Evolutionary conservation across 805 yeast species (phyloP), one percentile per base, ranked within the genome.

Genomic region (Ogataea ganodermae): DNA sequence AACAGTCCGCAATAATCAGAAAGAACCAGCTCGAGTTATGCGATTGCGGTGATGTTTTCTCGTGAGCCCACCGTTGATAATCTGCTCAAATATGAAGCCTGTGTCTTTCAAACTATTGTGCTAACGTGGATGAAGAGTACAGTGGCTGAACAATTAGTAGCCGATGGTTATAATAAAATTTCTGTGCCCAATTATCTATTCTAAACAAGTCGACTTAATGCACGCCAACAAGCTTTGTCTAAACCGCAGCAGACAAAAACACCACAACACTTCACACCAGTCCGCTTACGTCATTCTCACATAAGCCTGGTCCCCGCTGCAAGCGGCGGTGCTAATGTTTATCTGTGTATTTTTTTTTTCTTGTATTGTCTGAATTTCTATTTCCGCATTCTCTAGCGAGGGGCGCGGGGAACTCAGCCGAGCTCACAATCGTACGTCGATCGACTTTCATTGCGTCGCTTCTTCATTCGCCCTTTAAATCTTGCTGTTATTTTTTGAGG

Each of bases 201-300:
- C 33, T n/a, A 16, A 30, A 30, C 33, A 6, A 30, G 5, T n/a
- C 17, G 17, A 13, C 18, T 14, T 18, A 30, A 27, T 33, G 36
- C 21, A 20, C 36, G 14, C 33, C 24, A 30, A 30, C 33, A 30
- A 30, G 18, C 33, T 30, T 30, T 30, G 33, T 30, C 17, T 30
- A 30, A 12, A 30, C n/a, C 36, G 36, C 36, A 33, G 36, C 36
- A 33, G 36, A 33, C 36, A 33, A 33, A 33, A 33, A 33, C 36
- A 33, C 36, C 36, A 33, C 36, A 33, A 17, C 36, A 20, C 12
- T 20, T 18, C 36, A 18, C 36, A 16, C 36, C 36, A 10, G 12
- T 23, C 23, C 23, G 36, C 36, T 33, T 33, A 33, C 12, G 36
- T 33, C 36, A 33, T 17, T 13, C 21, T 17, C 36, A 12, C 36